Conservation (phyloP, 805 yeast genomes). For the Candida rishiriensis region DNA sequence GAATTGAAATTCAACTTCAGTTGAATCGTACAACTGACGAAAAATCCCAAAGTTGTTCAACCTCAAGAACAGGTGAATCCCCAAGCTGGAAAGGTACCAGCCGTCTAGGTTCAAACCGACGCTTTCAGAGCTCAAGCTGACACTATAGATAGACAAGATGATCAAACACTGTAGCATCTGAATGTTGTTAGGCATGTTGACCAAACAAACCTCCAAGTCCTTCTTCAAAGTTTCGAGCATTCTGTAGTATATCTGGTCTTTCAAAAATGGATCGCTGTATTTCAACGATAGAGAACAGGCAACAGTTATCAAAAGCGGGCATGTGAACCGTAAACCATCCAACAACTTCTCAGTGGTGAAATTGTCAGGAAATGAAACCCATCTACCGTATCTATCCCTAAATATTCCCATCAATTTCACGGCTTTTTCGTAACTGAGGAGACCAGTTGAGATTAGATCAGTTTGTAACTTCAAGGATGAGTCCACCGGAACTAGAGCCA, state of each 20-base stretch:
- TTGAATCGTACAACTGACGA: slow-evolving; percentile 18
- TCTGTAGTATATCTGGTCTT: slow-evolving; percentile 37
- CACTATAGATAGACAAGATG: slow-evolving; percentile 59
- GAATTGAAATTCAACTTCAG: slow-evolving; percentile 26
- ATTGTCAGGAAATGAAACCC: slow-evolving; percentile 68
- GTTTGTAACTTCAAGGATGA: slow-evolving; percentile 8
- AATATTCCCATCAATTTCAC: slow-evolving; percentile 50
- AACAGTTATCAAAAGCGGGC: slow-evolving; percentile 62
- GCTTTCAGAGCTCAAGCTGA: slow-evolving; percentile 50
- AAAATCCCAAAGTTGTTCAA: slow-evolving; percentile 43
- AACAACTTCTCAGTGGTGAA: slow-evolving; percentile 46
- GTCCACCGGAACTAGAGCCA: slow-evolving; percentile 6
- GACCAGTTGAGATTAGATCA: slow-evolving; percentile 49
- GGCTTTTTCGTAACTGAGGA: slow-evolving; percentile 46
- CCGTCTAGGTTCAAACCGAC: slow-evolving; percentile 50
- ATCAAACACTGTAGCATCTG: slow-evolving; percentile 69
- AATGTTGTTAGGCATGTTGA: slow-evolving; percentile 38
- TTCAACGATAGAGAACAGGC: slow-evolving; percentile 62
- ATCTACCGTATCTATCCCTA: slow-evolving; percentile 64
- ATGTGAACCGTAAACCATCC: slow-evolving; percentile 41
- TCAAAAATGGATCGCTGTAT: slow-evolving; percentile 37
- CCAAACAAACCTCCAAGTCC: slow-evolving; percentile 44
- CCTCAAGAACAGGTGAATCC: slow-evolving; percentile 57
- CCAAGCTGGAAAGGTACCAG: slow-evolving; percentile 65
- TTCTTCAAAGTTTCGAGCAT: slow-evolving; percentile 42